These are phyloP conservation scores for Jamesozyma rosinii DNA, from an alignment of 805 yeast genomes.

Conservation along the genomic window DNA sequence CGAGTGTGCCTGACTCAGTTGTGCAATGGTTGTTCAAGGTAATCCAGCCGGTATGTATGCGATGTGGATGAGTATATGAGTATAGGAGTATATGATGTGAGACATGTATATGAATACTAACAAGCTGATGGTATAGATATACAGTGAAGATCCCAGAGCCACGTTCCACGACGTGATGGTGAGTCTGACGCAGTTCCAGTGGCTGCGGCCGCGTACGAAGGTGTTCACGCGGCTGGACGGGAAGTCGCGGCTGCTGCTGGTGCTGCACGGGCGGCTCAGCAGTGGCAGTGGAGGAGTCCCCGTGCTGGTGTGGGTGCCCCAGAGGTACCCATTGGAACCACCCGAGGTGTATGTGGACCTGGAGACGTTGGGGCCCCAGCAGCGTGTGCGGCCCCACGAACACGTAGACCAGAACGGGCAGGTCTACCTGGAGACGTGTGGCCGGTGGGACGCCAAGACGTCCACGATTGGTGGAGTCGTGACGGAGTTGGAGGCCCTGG, in stretches of 20 bases:
- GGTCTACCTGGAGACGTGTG: constrained; percentile 57
- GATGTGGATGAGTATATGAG: too few species aligned
- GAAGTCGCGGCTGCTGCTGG: constrained; percentile 46
- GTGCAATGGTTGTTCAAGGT: constrained; percentile 7
- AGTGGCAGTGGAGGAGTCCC: constrained; percentile 37
- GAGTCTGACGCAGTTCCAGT: constrained; percentile 42
- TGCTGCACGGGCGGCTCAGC: constrained; percentile 45
- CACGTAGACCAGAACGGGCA: constrained; percentile 63
- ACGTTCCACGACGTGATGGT: constrained; percentile 50
- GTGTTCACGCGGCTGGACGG: constrained; percentile 54
- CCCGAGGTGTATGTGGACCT: constrained; percentile 56
- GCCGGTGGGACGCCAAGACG: constrained; percentile 40
- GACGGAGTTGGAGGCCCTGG: not conserved
- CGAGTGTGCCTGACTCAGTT: constrained; percentile 5
- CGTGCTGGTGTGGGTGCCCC: constrained; percentile 69
- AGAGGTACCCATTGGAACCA: constrained; percentile 53
- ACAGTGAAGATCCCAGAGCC: constrained; percentile 41
- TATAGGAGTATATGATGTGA: too few species aligned
- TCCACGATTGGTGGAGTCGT: not conserved
- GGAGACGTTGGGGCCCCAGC: constrained; percentile 37
- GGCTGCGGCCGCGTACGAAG: constrained; percentile 61
- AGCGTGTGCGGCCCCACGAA: constrained; percentile 49
- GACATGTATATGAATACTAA: too few species aligned
- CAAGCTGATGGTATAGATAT: too few species aligned
- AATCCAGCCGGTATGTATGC: constrained; percentile 2